A percentile compares a stretch with the other conserved stretches of the same genome.
These are phyloP conservation scores for Lathyrus tuberosus DNA, from an alignment of 306 rosid species.

Conservation along the genomic window DNA sequence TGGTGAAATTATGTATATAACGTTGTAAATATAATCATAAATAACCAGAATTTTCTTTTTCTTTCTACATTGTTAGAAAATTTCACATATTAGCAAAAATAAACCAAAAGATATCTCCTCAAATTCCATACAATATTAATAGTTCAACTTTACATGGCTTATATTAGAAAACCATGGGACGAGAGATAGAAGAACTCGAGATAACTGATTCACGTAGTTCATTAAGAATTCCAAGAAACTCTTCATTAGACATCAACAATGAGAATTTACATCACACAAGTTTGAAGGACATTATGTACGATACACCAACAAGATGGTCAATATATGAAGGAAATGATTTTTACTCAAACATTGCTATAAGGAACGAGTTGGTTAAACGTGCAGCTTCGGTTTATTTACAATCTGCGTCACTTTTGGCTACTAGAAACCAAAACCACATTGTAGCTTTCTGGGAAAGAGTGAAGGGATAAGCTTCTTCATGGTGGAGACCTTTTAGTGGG, in stretches of 20 bases:
- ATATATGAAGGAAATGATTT: slow-evolving; percentile 50
- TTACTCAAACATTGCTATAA: slow-evolving; percentile 53
- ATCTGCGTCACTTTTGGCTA: slow-evolving; percentile 48
- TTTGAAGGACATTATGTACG: slow-evolving; percentile 62
- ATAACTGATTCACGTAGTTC: slow-evolving; percentile 21
- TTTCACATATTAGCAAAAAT: not conserved
- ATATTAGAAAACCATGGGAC: slow-evolving; percentile 43
- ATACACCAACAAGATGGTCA: slow-evolving; percentile 40
- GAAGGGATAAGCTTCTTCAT: slow-evolving; percentile 39
- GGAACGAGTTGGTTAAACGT: slow-evolving; percentile 61
- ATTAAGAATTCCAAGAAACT: slow-evolving; percentile 26
- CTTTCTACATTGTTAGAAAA: not conserved
- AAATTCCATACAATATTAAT: slow-evolving; percentile 11
- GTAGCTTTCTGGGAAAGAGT: slow-evolving; percentile 54
- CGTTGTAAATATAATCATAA: not conserved
- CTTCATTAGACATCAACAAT: slow-evolving; percentile 37
- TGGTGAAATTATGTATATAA: not conserved
- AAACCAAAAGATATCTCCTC: slow-evolving; percentile 16
- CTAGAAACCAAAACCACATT: slow-evolving; percentile 46
- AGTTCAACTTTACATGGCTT: slow-evolving; percentile 28
- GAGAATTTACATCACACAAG: slow-evolving; percentile 57
- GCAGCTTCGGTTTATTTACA: slow-evolving; percentile 73
- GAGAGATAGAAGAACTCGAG: slow-evolving; percentile 37
- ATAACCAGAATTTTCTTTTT: not conserved
- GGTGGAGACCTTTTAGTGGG: slow-evolving; percentile 43